Evolutionary conservation across 257 asterid genomes (phyloP).

Genomic region (Solanum habrochaites): DNA sequence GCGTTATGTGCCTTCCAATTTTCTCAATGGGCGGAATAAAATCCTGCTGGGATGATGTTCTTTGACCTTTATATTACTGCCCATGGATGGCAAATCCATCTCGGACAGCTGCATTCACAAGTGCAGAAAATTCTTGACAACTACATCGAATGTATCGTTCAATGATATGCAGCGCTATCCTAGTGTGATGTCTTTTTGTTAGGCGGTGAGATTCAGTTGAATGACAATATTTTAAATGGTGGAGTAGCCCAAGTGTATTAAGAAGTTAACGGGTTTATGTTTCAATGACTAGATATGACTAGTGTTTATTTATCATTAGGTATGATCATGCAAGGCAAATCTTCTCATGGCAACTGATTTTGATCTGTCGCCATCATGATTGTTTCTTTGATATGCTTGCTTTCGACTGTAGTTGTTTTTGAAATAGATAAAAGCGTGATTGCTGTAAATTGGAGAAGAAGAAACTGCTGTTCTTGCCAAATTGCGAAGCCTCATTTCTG

Average conservation of each 20-base stretch:
- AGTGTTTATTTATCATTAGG: constrained; percentile 26
- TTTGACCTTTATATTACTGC: background rate
- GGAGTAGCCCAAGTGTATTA: background rate
- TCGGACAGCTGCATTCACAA: background rate
- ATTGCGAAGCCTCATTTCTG: background rate
- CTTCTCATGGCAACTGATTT: constrained; percentile 81
- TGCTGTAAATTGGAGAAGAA: background rate
- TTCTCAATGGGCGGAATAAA: background rate
- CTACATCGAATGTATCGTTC: background rate
- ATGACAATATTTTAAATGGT: background rate
- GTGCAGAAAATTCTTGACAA: background rate
- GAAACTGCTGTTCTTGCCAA: background rate
- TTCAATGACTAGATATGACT: background rate
- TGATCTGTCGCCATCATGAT: constrained; percentile 71
- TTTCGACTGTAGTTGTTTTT: constrained; percentile 69
- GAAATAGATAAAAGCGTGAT: background rate
- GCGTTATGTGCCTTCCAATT: background rate
- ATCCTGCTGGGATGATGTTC: background rate
- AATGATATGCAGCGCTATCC: background rate
- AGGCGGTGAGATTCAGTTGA: background rate
- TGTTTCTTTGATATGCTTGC: constrained; percentile 81
- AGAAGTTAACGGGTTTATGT: background rate
- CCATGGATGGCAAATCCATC: background rate
- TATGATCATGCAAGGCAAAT: constrained; percentile 69
- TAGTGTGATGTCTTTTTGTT: background rate